These are phyloP conservation scores for Globisporangium camurandrum DNA, from an alignment of 352 stramenopile species.

Conservation along the genomic window DNA sequence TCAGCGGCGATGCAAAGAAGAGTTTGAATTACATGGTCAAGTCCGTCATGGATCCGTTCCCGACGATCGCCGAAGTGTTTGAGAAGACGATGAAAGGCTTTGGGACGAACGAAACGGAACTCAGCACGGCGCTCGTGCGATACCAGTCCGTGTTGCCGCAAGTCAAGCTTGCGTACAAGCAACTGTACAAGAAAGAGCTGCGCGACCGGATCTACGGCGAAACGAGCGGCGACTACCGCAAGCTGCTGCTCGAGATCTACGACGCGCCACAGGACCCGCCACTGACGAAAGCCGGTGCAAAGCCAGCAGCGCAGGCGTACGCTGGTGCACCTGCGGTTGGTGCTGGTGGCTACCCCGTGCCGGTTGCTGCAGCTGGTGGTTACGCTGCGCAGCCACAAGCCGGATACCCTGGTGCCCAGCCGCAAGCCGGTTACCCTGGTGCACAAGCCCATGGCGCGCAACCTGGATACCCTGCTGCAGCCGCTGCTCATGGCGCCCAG, in stretches of 20 bases:
- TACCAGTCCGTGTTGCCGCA: constrained; percentile 49
- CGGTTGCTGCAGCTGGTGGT: constrained; percentile 11
- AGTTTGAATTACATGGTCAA: constrained; percentile 53
- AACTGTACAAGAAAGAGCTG: constrained; percentile 46
- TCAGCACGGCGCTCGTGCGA: constrained; percentile 51
- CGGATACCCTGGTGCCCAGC: constrained; percentile 14
- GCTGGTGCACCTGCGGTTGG: constrained; percentile 6
- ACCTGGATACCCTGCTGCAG: constrained; percentile 19
- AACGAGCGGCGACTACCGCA: constrained; percentile 56
- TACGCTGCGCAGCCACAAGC: constrained; percentile 7
- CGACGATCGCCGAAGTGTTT: constrained; percentile 60
- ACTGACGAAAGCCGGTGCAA: constrained; percentile 2
- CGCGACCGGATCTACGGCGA: constrained; percentile 51
- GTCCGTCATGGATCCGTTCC: constrained; percentile 49
- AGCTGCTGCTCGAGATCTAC: constrained; percentile 53
- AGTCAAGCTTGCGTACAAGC: constrained; percentile 51
- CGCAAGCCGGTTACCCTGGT: constrained; percentile 10
- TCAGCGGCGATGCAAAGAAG: constrained; percentile 69
- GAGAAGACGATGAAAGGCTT: constrained; percentile 71
- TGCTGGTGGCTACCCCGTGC: constrained; percentile 17
- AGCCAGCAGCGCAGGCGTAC: constrained; percentile 9
- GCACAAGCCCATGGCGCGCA: constrained; percentile 2
- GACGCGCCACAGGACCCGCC: constrained; percentile 52
- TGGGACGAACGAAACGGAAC: constrained; percentile 46
- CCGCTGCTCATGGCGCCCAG: constrained; percentile 6